These are phyloP conservation scores for Teunomyces barrocoloradensis DNA, from an alignment of 805 yeast genomes.

Conservation along the genomic window DNA sequence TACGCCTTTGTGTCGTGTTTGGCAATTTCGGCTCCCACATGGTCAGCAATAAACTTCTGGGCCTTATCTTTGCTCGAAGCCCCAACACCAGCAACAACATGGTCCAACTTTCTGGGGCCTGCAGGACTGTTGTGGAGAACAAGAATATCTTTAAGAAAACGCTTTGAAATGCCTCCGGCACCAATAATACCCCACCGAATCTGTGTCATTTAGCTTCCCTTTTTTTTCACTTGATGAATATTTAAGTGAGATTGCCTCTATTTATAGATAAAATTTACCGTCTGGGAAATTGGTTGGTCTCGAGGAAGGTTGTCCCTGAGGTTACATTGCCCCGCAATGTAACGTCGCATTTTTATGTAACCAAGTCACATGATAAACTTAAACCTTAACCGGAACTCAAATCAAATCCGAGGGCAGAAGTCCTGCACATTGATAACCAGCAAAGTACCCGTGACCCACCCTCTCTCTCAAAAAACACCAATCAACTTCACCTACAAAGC, in stretches of 20 bases:
- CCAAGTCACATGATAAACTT: background rate
- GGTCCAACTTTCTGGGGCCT: conserved; percentile 23
- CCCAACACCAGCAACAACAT: conserved; percentile 40
- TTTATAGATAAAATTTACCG: background rate
- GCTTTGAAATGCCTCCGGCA: conserved; percentile 48
- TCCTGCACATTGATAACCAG: background rate
- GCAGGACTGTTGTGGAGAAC: conserved; percentile 19
- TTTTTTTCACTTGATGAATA: conserved; percentile 7
- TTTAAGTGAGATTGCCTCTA: background rate
- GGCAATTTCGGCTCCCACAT: conserved; percentile 18
- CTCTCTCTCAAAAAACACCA: conserved; percentile 4
- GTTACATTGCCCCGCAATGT: background rate
- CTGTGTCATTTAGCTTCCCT: conserved; percentile 5
- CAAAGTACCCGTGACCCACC: background rate
- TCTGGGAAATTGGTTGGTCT: background rate
- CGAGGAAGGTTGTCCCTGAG: conserved; percentile 1
- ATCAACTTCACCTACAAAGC: background rate
- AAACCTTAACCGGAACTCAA: background rate
- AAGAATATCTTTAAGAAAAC: conserved; percentile 40
- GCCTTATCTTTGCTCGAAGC: conserved; percentile 37
- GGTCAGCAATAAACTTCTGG: conserved; percentile 23
- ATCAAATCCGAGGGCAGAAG: background rate
- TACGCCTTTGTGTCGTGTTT: conserved; percentile 13
- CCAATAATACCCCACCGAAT: conserved; percentile 49
- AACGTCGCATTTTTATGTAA: background rate